A percentile compares a stretch with the other conserved stretches of the same genome.
Evolutionary conservation across 2,329 filamentous ascomycete species (phyloP).

Genomic region (Ceratocystis colombiana): DNA sequence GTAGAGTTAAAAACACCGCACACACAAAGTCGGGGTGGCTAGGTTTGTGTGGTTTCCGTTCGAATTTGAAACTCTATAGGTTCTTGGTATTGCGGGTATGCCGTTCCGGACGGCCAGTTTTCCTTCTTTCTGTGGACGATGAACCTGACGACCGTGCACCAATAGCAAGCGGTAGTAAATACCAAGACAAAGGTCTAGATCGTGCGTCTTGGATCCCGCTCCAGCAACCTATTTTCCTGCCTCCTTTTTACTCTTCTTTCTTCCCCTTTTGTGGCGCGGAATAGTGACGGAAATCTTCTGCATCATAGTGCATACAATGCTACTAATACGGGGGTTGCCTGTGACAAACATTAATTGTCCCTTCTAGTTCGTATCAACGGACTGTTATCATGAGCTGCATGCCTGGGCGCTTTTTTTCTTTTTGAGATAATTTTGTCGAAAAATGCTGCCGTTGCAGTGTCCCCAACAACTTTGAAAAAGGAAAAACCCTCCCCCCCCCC

Average conservation of each 20-base stretch:
- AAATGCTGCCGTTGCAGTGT: constrained; percentile 5
- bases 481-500: no score
- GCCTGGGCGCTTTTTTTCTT: neutral
- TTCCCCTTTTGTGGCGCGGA: neutral
- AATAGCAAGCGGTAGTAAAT: neutral
- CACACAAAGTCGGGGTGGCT: neutral
- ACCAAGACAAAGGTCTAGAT: neutral
- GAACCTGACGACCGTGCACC: neutral
- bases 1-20: neutral
- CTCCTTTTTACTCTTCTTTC: neutral
- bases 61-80: neutral
- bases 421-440: constrained; percentile 9
- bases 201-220: neutral
- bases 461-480: no score
- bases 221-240: neutral
- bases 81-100: constrained; percentile 6
- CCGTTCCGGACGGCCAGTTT: neutral
- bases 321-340: neutral
- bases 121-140: neutral
- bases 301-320: neutral
- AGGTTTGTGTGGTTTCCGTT: neutral
- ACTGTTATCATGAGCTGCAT: neutral
- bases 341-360: neutral
- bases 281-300: neutral
- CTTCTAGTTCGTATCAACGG: neutral